phyloP scores from a whole-genome alignment of 2,329 filamentous ascomycete species.

The Tolypocladium amazonense region DNA sequence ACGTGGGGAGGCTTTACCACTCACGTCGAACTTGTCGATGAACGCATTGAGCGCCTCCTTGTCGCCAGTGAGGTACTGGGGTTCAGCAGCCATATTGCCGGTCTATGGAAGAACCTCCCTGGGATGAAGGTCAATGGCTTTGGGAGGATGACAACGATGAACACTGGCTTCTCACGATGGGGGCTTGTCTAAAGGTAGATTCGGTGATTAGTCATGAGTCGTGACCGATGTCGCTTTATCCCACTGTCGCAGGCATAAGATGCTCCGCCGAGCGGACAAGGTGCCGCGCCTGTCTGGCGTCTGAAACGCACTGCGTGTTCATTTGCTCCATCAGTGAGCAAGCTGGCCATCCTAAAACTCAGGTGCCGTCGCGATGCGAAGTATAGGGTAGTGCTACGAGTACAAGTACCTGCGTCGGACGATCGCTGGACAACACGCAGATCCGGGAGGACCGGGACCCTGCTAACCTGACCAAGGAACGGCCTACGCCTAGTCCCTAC shows the following conservation, averaged over 20 bases:
- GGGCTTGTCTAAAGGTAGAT: neutral
- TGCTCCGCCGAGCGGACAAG: neutral
- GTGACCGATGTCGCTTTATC: neutral
- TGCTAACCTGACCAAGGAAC: neutral
- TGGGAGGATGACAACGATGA: neutral
- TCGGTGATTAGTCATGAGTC: neutral
- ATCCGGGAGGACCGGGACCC: neutral
- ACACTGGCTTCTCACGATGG: too few species aligned
- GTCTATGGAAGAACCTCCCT: neutral
- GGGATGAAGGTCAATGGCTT: too few species aligned
- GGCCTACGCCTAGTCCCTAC: neutral
- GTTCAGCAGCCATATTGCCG: slow-evolving; percentile 15
- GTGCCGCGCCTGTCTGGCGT: neutral
- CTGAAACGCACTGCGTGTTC: neutral
- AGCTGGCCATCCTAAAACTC: neutral
- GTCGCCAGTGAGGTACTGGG: slow-evolving; percentile 72
- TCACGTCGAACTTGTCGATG: slow-evolving; percentile 82
- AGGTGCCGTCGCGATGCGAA: neutral
- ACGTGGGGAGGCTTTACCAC: slow-evolving; percentile 22
- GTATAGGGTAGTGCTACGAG: neutral
- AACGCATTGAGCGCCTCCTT: slow-evolving; percentile 68
- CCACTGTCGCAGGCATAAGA: neutral
- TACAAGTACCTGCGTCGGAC: neutral
- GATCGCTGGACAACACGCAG: neutral
- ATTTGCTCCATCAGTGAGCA: neutral